Percentiles rank a stretch among this genome's conserved stretches.
Evolutionary conservation across 2,329 filamentous ascomycete species (phyloP).

Genomic region (Aureobasidium sp.): DNA sequence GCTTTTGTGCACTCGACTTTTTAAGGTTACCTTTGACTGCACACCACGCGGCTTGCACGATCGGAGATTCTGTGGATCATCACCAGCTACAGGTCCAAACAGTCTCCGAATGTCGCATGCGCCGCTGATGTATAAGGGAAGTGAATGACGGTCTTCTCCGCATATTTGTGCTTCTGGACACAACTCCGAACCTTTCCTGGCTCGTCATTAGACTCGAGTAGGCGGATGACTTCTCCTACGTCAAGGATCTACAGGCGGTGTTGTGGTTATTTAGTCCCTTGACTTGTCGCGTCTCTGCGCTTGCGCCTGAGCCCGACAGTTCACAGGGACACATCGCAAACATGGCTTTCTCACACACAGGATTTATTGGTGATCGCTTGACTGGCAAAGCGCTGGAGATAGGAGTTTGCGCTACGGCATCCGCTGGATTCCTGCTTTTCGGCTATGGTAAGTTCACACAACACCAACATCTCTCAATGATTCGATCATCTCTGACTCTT

Average conservation of each 20-base stretch:
- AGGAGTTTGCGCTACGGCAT: slow-evolving; percentile 1
- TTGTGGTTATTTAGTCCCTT: not conserved
- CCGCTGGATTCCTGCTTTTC: not conserved
- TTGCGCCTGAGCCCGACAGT: too few relatives aligned
- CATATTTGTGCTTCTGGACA: not conserved
- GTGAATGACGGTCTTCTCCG: not conserved
- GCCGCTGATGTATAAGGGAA: not conserved
- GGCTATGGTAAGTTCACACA: not conserved
- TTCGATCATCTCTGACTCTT: not conserved
- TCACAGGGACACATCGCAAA: not conserved
- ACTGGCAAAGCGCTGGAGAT: slow-evolving; percentile 1
- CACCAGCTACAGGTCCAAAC: not conserved
- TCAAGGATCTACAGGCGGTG: not conserved
- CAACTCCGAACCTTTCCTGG: too few relatives aligned
- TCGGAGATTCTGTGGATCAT: not conserved
- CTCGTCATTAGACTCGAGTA: too few relatives aligned
- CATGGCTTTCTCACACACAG: not conserved
- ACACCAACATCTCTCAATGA: too few relatives aligned
- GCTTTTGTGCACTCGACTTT: not conserved
- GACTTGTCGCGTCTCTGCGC: not conserved
- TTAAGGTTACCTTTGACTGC: not conserved
- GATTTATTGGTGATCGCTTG: not conserved
- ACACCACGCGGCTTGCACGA: not conserved
- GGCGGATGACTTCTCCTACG: not conserved
- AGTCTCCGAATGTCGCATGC: not conserved